A percentile compares a stretch with the other conserved stretches of the same genome.
phyloP scores from a whole-genome alignment of 1,284 basidiomycete genomes.

The Microbotryum intermedium region DNA sequence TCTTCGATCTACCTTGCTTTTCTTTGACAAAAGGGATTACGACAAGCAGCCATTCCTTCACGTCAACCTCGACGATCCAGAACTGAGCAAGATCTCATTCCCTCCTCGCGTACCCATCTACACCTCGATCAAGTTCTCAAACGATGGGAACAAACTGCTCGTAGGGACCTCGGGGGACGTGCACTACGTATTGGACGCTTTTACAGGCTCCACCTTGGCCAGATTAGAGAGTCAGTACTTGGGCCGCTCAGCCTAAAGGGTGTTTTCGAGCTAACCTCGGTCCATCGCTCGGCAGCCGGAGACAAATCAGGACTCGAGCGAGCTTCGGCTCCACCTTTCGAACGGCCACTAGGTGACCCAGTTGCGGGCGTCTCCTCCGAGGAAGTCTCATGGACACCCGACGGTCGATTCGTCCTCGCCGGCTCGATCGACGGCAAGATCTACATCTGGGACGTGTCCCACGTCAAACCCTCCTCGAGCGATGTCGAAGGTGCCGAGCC shows the following conservation, averaged over 20 bases:
- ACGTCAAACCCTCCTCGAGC: constrained; percentile 33
- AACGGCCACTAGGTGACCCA: constrained; percentile 51
- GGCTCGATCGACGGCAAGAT: constrained; percentile 70
- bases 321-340: constrained; percentile 43
- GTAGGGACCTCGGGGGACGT: constrained; percentile 85
- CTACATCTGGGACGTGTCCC: constrained; percentile 61
- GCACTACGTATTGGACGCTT: constrained; percentile 87
- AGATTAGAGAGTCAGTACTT: constrained; percentile 58
- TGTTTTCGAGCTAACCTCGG: no score
- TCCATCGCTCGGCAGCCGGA: no score
- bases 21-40: constrained; percentile 81
- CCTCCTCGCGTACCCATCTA: constrained; percentile 82
- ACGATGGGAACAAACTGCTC: constrained; percentile 79
- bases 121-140: constrained; percentile 83
- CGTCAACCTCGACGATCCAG: constrained; percentile 70
- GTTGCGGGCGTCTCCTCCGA: constrained; percentile 71
- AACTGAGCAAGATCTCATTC: constrained; percentile 59
- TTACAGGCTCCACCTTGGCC: constrained; percentile 67
- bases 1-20: constrained; percentile 65
- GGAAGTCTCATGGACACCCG: constrained; percentile 84
- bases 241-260: not conserved
- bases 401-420: constrained; percentile 71
- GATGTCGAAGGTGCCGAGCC: constrained; percentile 5
- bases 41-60: constrained; percentile 85
- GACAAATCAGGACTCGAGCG: constrained; percentile 14